phyloP scores from a whole-genome alignment of 1,284 basidiomycete genomes.

The Cryptococcus wingfieldii region DNA sequence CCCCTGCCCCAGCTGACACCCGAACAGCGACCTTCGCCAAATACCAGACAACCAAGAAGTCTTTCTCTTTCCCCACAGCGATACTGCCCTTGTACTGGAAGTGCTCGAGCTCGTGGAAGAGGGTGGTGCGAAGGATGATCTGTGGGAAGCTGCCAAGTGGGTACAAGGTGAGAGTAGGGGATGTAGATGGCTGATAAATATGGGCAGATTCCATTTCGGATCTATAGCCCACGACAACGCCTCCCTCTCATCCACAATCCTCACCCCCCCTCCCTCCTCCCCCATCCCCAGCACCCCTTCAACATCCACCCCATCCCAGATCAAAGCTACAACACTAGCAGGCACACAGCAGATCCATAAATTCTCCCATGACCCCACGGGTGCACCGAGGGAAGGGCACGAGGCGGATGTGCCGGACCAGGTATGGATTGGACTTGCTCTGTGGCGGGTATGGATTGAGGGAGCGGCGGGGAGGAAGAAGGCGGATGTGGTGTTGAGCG shows the following conservation, averaged over 20 bases:
- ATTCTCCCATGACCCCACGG: slow-evolving; percentile 53
- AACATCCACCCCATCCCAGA: slow-evolving; percentile 53
- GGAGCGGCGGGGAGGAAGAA: slow-evolving; percentile 52
- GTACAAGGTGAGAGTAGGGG: slow-evolving; percentile 12
- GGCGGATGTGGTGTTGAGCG: slow-evolving; percentile 73
- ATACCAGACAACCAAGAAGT: slow-evolving; percentile 98
- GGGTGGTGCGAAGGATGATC: slow-evolving; percentile 48
- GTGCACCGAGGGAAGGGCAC: slow-evolving; percentile 45
- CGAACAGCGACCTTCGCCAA: slow-evolving; percentile 73
- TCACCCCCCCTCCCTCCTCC: slow-evolving; percentile 26
- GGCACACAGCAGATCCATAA: slow-evolving; percentile 72
- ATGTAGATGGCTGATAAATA: background rate
- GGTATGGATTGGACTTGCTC: slow-evolving; percentile 69
- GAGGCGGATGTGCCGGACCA: slow-evolving; percentile 54
- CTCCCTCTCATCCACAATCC: slow-evolving; percentile 57
- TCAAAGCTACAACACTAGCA: slow-evolving; percentile 55
- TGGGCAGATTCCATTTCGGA: slow-evolving; percentile 79
- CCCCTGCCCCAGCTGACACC: background rate
- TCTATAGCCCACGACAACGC: slow-evolving; percentile 89
- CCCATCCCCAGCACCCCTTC: slow-evolving; percentile 9
- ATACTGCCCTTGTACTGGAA: slow-evolving; percentile 79
- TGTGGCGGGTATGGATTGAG: slow-evolving; percentile 58
- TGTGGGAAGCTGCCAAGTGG: slow-evolving; percentile 65
- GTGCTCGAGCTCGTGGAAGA: slow-evolving; percentile 69
- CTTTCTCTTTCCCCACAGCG: slow-evolving; percentile 66